Conservation (phyloP, 345 rosid species). For the Lepidium sativum region DNA sequence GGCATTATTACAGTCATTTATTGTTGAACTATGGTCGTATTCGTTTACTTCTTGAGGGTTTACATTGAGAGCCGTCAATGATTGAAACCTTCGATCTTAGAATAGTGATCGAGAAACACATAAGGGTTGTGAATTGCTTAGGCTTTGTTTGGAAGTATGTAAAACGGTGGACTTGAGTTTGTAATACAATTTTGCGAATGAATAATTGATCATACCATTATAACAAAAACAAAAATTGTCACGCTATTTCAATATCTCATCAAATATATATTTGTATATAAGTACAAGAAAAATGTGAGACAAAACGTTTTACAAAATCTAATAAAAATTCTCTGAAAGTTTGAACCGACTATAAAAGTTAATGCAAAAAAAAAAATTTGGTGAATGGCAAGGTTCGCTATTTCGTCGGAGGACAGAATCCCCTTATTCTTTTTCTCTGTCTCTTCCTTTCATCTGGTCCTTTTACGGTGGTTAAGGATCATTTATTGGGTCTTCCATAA, state of each 20-base stretch:
- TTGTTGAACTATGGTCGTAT: background rate
- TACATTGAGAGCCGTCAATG: slow-evolving; percentile 10
- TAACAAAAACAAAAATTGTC: no score
- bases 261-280: no score
- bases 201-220: background rate
- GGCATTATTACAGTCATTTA: background rate
- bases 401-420: no score
- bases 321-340: background rate
- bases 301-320: no score
- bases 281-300: no score
- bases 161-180: background rate
- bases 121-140: background rate
- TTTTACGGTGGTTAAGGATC: no score
- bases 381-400: no score
- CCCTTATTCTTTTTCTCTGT: no score
- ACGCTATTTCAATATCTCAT: no score
- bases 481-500: no score
- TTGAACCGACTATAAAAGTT: background rate
- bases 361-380: no score
- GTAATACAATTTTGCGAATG: background rate
- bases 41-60: background rate
- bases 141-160: background rate
- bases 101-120: background rate
- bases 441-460: no score
- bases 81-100: slow-evolving; percentile 1